Evolutionary conservation across 2,329 filamentous ascomycete species (phyloP).

Genomic region (Colletotrichum sp.): DNA sequence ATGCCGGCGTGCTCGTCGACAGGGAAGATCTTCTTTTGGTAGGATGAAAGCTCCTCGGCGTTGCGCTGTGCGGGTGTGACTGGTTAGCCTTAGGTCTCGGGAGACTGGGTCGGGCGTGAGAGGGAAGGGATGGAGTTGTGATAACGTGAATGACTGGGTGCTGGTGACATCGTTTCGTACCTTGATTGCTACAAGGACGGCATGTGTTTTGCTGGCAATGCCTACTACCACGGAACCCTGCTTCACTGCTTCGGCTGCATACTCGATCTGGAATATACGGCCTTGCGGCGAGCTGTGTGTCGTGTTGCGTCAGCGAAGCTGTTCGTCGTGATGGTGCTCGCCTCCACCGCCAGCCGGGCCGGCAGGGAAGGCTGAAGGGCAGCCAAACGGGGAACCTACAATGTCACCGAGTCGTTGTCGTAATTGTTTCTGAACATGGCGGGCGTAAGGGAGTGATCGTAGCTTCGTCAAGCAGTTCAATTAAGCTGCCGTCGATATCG

Average conservation of each 20-base stretch:
- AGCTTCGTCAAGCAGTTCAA: slow-evolving; percentile 18
- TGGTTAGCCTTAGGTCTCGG: background rate
- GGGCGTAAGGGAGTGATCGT: slow-evolving; percentile 16
- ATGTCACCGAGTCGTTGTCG: slow-evolving; percentile 99
- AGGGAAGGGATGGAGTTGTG: background rate
- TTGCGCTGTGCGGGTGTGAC: slow-evolving; percentile 70
- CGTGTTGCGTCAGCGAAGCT: background rate
- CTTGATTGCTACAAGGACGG: slow-evolving; percentile 95
- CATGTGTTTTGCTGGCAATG: slow-evolving; percentile 97
- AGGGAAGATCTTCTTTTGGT: slow-evolving; percentile 99
- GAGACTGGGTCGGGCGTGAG: background rate
- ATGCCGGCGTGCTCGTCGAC: slow-evolving; percentile 96
- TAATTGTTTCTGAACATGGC: slow-evolving; percentile 99
- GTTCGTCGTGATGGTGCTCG: background rate
- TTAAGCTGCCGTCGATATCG: background rate
- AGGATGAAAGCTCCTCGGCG: slow-evolving; percentile 98
- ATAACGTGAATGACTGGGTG: background rate
- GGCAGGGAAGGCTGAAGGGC: background rate
- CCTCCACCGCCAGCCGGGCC: background rate
- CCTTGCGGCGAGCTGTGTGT: slow-evolving; percentile 88
- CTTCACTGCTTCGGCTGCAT: slow-evolving; percentile 98
- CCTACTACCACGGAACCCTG: slow-evolving; percentile 98
- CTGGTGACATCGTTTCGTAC: slow-evolving; percentile 49
- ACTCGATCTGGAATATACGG: slow-evolving; percentile 99
- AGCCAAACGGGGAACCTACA: slow-evolving; percentile 65